Percentiles rank a stretch among this genome's conserved stretches.
These are phyloP conservation scores for Farysia itapuensis DNA, from an alignment of 1,284 basidiomycete species.

Conservation along the genomic window DNA sequence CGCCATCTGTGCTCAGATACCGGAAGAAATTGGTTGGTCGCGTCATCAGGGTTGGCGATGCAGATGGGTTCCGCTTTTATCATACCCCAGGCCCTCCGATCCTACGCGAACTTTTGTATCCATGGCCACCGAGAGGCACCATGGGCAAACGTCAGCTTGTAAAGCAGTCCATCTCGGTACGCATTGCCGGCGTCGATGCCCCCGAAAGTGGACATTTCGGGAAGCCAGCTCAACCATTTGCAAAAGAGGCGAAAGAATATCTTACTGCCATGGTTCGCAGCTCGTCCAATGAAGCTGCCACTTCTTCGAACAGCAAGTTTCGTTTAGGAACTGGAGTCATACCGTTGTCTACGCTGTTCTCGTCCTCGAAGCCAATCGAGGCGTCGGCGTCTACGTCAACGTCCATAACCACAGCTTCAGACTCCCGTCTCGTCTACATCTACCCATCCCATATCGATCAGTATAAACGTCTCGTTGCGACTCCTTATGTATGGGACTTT, in stretches of 20 bases:
- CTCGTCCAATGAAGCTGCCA: neutral
- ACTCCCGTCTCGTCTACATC: conserved; percentile 24
- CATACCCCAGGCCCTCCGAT: conserved; percentile 52
- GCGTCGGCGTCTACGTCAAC: neutral
- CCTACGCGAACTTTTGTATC: conserved; percentile 33
- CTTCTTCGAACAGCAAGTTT: neutral
- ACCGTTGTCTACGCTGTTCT: neutral
- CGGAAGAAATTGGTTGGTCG: conserved; percentile 49
- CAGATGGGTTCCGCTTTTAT: conserved; percentile 57
- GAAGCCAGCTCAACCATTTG: conserved; percentile 53
- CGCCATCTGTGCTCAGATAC: conserved; percentile 46
- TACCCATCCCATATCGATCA: conserved; percentile 56
- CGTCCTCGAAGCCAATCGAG: too few species aligned
- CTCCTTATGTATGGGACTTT: conserved; percentile 51
- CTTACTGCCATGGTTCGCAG: conserved; percentile 28
- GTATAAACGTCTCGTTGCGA: conserved; percentile 55
- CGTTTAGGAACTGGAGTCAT: too few species aligned
- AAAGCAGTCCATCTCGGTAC: conserved; percentile 47
- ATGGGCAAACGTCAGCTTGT: conserved; percentile 15
- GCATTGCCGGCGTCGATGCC: conserved; percentile 56
- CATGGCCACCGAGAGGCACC: conserved; percentile 19
- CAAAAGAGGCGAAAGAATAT: conserved; percentile 52
- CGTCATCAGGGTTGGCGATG: conserved; percentile 55
- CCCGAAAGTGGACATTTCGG: conserved; percentile 58
- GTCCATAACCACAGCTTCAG: neutral